Evolutionary conservation across 805 yeast genomes (phyloP).

Genomic region (Metahyphopichia silvanorum): DNA sequence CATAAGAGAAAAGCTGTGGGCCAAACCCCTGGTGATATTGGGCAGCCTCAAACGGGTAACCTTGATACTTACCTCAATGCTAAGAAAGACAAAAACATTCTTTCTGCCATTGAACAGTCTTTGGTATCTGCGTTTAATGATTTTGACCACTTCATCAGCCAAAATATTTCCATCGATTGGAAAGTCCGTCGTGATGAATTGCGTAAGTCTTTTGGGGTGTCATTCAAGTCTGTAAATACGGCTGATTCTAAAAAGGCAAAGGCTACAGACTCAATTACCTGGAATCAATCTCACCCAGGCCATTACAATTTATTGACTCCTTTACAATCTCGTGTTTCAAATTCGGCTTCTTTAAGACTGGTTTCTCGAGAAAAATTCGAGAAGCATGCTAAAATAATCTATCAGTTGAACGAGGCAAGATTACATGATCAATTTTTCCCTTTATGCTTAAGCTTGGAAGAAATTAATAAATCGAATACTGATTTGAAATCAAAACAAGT

Average conservation of each 20-base stretch:
- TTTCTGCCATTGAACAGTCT: constrained; percentile 79
- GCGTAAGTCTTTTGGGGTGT: constrained; percentile 65
- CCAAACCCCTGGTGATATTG: constrained; percentile 2
- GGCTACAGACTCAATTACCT: constrained; percentile 23
- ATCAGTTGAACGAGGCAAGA: constrained; percentile 68
- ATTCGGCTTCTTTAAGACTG: constrained; percentile 23
- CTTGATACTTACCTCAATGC: constrained; percentile 61
- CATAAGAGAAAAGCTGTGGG: neutral
- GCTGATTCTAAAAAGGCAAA: constrained; percentile 3
- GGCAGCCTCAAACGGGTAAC: constrained; percentile 18
- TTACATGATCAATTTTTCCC: constrained; percentile 52
- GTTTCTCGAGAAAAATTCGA: constrained; percentile 60
- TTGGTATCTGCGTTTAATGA: constrained; percentile 72
- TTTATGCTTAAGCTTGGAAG: constrained; percentile 57
- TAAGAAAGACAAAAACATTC: constrained; percentile 78
- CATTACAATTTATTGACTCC: constrained; percentile 32
- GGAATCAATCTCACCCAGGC: constrained; percentile 35
- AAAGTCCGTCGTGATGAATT: constrained; percentile 70
- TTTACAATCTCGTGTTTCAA: constrained; percentile 12
- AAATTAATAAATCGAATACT: constrained; percentile 52
- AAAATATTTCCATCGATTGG: constrained; percentile 82
- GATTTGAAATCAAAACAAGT: constrained; percentile 70
- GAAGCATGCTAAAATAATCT: constrained; percentile 67
- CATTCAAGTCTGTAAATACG: constrained; percentile 3
- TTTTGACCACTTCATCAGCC: constrained; percentile 73